A percentile compares a stretch with the other conserved stretches of the same genome.
Conservation (phyloP, 306 rosid genomes). For the Notholithocarpus densiflorus region DNA sequence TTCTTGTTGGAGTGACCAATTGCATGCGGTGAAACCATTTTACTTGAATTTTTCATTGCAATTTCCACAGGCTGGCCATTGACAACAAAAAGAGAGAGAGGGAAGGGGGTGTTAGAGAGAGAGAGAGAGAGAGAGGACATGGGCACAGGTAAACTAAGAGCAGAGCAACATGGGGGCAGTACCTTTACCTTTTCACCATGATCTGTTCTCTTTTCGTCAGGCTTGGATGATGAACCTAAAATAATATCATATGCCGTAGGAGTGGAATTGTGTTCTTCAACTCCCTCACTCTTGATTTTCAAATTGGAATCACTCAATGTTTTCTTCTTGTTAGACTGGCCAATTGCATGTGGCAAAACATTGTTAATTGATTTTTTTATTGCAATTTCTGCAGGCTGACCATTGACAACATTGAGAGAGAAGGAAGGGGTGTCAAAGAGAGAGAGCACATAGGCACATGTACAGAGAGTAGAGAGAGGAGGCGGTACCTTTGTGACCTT, state of each 20-base stretch:
- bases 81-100: not conserved
- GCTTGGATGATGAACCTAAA: constrained; percentile 9
- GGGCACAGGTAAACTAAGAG: no score
- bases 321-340: constrained; percentile 16
- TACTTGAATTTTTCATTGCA: constrained; percentile 25
- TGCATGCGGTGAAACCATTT: constrained; percentile 10
- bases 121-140: not conserved
- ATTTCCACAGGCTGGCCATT: constrained; percentile 19
- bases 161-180: not conserved
- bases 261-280: constrained; percentile 6
- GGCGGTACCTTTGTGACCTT: constrained; percentile 7
- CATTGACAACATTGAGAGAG: not conserved
- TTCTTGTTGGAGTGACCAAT: constrained; percentile 33
- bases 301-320: not conserved
- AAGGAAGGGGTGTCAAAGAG: not conserved
- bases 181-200: constrained; percentile 9
- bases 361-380: not conserved
- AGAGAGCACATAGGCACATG: not conserved
- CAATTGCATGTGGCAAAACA: not conserved
- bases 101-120: constrained; percentile 5
- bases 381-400: constrained; percentile 15
- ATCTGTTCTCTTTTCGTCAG: constrained; percentile 6
- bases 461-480: not conserved
- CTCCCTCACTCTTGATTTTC: constrained; percentile 11
- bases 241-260: constrained; percentile 2